A percentile compares a stretch with the other conserved stretches of the same genome.
phyloP scores from a whole-genome alignment of 495 filamentous ascomycete genomes.

The Lophium mytilinum region DNA sequence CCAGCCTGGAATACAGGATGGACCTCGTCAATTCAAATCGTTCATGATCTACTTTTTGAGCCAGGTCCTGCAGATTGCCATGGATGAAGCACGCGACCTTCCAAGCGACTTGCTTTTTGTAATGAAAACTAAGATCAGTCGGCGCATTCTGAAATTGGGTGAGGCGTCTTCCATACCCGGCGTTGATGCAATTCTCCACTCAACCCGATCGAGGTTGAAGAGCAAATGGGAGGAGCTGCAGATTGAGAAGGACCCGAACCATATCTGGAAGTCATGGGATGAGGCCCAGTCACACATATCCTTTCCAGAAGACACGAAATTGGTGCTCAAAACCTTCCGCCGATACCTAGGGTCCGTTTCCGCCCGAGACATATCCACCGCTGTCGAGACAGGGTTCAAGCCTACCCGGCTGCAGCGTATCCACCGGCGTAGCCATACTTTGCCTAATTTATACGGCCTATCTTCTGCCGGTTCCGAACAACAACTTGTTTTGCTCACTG shows the following conservation, averaged over 20 bases:
- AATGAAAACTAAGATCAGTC: conserved; percentile 14
- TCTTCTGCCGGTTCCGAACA: conserved; percentile 1
- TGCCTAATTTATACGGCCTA: background rate
- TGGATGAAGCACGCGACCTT: background rate
- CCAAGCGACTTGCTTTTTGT: conserved; percentile 5
- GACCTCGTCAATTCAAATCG: conserved; percentile 42
- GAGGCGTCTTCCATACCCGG: background rate
- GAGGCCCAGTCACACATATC: background rate
- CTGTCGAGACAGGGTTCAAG: background rate
- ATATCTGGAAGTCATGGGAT: background rate
- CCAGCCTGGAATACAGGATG: background rate
- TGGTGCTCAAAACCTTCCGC: background rate
- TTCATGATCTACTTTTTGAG: conserved; percentile 48
- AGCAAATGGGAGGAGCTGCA: background rate
- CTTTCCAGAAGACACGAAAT: background rate
- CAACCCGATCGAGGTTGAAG: background rate
- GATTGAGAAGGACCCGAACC: background rate
- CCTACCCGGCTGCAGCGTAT: background rate
- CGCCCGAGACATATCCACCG: background rate
- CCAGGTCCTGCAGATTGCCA: conserved; percentile 32
- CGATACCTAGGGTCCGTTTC: background rate
- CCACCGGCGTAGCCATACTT: background rate
- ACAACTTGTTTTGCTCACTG: background rate
- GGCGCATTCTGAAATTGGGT: conserved; percentile 7
- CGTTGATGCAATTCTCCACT: background rate